Base-by-base conservation (phyloP, 2,329 filamentous ascomycete species). In the Alternaria sp. region DNA sequence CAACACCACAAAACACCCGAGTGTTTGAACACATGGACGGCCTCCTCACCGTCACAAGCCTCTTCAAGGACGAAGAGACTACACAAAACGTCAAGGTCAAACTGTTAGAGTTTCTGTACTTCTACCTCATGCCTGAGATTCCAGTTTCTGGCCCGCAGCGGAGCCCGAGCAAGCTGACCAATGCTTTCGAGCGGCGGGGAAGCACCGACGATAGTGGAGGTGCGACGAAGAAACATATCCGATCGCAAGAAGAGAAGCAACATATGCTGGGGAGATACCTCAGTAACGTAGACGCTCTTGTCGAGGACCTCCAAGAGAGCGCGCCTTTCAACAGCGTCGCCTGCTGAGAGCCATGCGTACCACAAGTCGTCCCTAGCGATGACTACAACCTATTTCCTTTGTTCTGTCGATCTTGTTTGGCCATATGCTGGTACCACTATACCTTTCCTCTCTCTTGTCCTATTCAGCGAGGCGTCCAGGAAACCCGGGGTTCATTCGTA, bases 91-190 rank as follows among this genome's bases (percentile, higher is more conserved):
- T 98, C 67, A 97, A 97, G 82, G 87, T 97, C 75, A 95, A 96
- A 79, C 88, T 96, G n/a, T 90, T 97, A 69, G 95, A 98, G 79
- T 98, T 98, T 76, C 82, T 99, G 52, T 98, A 98, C 83, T 98
- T 98, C 80, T 99, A 98, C 79, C 89, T 99, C 69, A 97, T 98
- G 90, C 94, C 94, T 51, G 95, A 99, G 81, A 88, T 87, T 0
- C 89, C 83, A 1, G 75, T 75, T 28, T 85, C 44, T 82, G 71
- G 78, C 8, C 54, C 70, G 4, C 65, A 72, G 18, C 66, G 75
- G 41, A 71, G 75, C 57, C 77, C 78, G 12, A 75, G 66, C 61
- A 77, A 78, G 59, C 62, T 78, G 24, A 63, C 67, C 7, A 63
- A 62, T 32, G 72, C 75, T 20, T 75, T 77, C 61, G 75, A 78